Conservation (phyloP, 1,284 basidiomycete species). For the Papiliotrema laurentii region DNA sequence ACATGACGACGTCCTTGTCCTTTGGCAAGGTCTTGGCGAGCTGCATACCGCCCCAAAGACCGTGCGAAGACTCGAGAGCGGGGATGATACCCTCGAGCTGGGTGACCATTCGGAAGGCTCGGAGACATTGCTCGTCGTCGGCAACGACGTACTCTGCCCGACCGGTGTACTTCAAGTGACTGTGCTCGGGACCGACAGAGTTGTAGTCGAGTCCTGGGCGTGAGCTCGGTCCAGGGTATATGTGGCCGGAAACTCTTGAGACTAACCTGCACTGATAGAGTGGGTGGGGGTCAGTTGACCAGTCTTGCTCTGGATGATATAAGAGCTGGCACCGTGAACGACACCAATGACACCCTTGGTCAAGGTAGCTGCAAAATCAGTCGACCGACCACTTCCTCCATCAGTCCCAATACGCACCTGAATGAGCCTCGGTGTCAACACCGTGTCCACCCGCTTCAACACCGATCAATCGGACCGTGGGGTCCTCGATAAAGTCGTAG, state of each 20-base stretch:
- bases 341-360: constrained; percentile 87
- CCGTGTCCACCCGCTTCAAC: constrained; percentile 97
- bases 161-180: constrained; percentile 90
- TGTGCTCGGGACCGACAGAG: constrained; percentile 91
- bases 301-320: constrained; percentile 78
- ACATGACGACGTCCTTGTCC: constrained; percentile 88
- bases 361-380: constrained; percentile 62
- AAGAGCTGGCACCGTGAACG: constrained; percentile 88
- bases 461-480: constrained; percentile 74
- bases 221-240: constrained; percentile 60
- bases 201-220: constrained; percentile 44
- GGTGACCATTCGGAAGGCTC: constrained; percentile 86
- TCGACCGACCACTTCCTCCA: neutral
- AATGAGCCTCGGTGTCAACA: constrained; percentile 76
- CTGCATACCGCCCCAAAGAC: constrained; percentile 84
- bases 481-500: constrained; percentile 87
- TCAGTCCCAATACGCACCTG: constrained; percentile 36
- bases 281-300: constrained; percentile 98
- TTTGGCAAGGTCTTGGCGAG: constrained; percentile 79
- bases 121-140: constrained; percentile 87
- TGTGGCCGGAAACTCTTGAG: neutral
- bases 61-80: constrained; percentile 92
- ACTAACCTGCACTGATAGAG: constrained; percentile 82
- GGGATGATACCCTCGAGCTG: constrained; percentile 97
- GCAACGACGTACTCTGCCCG: constrained; percentile 90